Conservation (phyloP, 2,329 filamentous ascomycete species). For the Plenodomus lindquistii region DNA sequence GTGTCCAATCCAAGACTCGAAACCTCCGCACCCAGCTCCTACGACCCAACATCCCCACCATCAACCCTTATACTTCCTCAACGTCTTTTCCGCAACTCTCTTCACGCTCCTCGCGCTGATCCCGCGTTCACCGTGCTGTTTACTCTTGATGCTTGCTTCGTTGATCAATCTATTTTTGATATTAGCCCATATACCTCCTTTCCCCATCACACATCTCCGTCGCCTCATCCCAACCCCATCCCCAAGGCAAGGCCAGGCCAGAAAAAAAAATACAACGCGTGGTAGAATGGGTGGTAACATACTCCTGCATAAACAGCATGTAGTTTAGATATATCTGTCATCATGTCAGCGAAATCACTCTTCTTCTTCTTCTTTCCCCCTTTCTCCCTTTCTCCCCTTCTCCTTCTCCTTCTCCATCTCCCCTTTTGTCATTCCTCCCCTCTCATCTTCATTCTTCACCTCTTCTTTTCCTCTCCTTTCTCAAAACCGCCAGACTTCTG, state of each 20-base stretch:
- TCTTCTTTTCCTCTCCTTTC: no score
- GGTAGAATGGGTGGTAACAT: constrained; percentile 24
- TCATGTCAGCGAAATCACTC: not conserved
- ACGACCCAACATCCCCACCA: not conserved
- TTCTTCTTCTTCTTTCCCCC: not conserved
- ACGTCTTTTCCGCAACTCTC: constrained; percentile 69
- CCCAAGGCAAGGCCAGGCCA: not conserved
- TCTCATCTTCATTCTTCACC: not conserved
- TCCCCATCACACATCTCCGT: no score
- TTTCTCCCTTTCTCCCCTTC: not conserved
- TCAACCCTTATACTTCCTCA: constrained; percentile 45
- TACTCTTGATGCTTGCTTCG: constrained; percentile 76
- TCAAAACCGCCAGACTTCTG: no score
- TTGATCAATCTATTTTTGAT: constrained; percentile 67
- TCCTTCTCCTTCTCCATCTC: not conserved
- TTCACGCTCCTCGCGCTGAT: constrained; percentile 76
- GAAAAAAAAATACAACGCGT: not conserved
- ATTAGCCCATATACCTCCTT: no score
- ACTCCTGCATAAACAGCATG: constrained; percentile 75
- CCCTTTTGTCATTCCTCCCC: not conserved
- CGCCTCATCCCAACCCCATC: no score
- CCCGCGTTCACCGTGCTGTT: constrained; percentile 71
- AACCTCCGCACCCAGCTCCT: no score
- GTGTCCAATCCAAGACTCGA: no score
- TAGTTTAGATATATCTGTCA: constrained; percentile 81